A percentile compares a stretch with the other conserved stretches of the same genome.
These are phyloP conservation scores for Paraconiothyrium brasiliense DNA, from an alignment of 2,329 filamentous ascomycete species.

Conservation along the genomic window DNA sequence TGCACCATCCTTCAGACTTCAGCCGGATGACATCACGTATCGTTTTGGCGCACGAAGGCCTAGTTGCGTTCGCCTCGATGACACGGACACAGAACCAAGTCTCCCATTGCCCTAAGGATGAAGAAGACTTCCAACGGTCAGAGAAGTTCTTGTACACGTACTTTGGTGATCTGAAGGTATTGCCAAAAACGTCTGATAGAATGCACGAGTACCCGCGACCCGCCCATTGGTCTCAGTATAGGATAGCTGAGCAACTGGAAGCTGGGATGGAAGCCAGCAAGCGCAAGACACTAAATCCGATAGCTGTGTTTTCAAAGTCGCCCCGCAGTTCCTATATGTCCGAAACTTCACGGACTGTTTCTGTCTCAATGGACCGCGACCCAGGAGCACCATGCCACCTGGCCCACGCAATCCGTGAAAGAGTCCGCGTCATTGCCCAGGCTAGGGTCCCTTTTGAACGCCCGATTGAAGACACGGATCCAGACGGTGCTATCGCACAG, in stretches of 20 bases:
- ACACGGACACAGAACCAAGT: conserved; percentile 24
- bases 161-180: conserved; percentile 28
- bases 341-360: neutral
- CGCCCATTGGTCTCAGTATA: conserved; percentile 27
- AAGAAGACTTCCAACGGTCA: neutral
- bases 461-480: neutral
- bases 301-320: neutral
- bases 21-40: conserved; percentile 22
- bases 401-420: neutral
- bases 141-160: conserved; percentile 24
- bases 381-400: conserved; percentile 1
- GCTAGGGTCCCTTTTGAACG: conserved; percentile 1
- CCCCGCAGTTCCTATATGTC: neutral
- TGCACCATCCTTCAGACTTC: conserved; percentile 29
- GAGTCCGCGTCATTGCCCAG: neutral
- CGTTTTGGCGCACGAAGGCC: conserved; percentile 23
- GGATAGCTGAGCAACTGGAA: conserved; percentile 23
- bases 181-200: conserved; percentile 16
- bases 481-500: neutral
- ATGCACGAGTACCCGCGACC: conserved; percentile 16
- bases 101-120: conserved; percentile 15
- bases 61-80: conserved; percentile 27
- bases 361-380: neutral
- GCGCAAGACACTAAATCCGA: conserved; percentile 12
- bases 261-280: conserved; percentile 10